Conservation (phyloP, 306 rosid genomes). For the Cicer yamashitae region DNA sequence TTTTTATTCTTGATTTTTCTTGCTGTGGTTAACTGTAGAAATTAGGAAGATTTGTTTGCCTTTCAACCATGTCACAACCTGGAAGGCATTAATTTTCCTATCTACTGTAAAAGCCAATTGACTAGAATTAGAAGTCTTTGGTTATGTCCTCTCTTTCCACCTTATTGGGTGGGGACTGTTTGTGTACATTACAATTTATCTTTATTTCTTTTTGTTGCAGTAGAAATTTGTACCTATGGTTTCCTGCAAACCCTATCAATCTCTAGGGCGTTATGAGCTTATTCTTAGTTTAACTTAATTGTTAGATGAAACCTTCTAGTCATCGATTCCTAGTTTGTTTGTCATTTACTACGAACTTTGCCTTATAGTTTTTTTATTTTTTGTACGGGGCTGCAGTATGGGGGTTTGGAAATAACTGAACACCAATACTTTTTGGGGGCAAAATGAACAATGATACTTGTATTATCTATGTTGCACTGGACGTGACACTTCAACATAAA, state of each 20-base stretch:
- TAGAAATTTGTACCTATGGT: slow-evolving; percentile 20
- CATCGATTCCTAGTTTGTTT: not conserved
- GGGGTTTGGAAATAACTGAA: not conserved
- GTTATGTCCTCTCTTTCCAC: slow-evolving; percentile 25
- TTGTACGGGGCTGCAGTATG: not conserved
- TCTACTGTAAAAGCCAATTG: slow-evolving; percentile 40
- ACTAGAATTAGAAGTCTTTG: slow-evolving; percentile 31
- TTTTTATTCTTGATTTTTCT: slow-evolving; percentile 36
- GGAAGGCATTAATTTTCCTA: slow-evolving; percentile 39
- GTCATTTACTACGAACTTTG: not conserved
- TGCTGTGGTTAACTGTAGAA: slow-evolving; percentile 31
- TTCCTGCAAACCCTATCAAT: slow-evolving; percentile 16
- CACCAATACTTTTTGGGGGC: no score
- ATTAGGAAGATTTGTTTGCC: slow-evolving; percentile 34
- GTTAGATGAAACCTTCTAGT: slow-evolving; percentile 1
- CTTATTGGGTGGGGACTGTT: slow-evolving; percentile 40
- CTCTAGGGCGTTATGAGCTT: not conserved
- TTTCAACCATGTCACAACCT: slow-evolving; percentile 46
- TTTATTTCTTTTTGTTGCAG: slow-evolving; percentile 2
- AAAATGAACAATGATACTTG: not conserved
- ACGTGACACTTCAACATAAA: not conserved
- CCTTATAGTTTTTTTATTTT: not conserved
- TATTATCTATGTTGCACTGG: not conserved
- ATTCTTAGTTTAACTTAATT: slow-evolving; percentile 8
- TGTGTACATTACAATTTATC: slow-evolving; percentile 31